A percentile compares a stretch with the other conserved stretches of the same genome.
Evolutionary conservation across 2,329 filamentous ascomycete genomes (phyloP).

Genomic region (Aureobasidium sp.): DNA sequence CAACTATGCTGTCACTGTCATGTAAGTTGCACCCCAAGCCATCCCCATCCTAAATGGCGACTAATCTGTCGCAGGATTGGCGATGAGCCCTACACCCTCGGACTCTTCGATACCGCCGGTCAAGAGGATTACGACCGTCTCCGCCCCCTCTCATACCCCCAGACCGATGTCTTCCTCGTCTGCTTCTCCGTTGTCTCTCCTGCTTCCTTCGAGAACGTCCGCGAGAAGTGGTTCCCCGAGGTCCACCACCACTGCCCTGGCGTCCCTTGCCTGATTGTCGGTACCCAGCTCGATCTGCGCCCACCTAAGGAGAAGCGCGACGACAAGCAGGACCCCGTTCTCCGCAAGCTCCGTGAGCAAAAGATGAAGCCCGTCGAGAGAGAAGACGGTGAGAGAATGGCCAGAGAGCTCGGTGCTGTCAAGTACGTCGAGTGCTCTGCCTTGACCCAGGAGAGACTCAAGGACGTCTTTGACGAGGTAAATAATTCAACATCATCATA

Average conservation of each 20-base stretch:
- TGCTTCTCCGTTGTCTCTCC: constrained; percentile 98
- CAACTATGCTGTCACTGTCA: constrained; percentile 99
- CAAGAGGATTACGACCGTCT: constrained; percentile 98
- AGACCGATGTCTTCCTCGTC: constrained; percentile 97
- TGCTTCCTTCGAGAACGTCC: constrained; percentile 97
- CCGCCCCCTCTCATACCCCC: constrained; percentile 90
- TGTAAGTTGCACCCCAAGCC: constrained; percentile 56
- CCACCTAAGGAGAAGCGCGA: constrained; percentile 12
- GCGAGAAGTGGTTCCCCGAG: constrained; percentile 98
- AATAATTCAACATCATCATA: constrained; percentile 20
- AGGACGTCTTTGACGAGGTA: constrained; percentile 99
- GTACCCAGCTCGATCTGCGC: constrained; percentile 87
- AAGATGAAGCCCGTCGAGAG: constrained; percentile 90
- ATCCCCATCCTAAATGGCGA: neutral
- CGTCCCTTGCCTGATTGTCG: constrained; percentile 94
- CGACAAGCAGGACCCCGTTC: constrained; percentile 46
- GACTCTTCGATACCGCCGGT: constrained; percentile 96
- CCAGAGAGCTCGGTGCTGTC: constrained; percentile 91
- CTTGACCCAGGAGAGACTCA: constrained; percentile 94
- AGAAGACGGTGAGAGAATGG: constrained; percentile 93
- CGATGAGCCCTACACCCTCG: constrained; percentile 92
- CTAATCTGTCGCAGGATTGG: constrained; percentile 64
- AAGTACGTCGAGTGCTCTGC: constrained; percentile 99
- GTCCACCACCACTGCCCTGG: constrained; percentile 98
- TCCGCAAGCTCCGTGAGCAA: constrained; percentile 88